A percentile compares a stretch with the other conserved stretches of the same genome.
These are phyloP conservation scores for Phytophthora idaei DNA, from an alignment of 352 stramenopile species.

Conservation along the genomic window DNA sequence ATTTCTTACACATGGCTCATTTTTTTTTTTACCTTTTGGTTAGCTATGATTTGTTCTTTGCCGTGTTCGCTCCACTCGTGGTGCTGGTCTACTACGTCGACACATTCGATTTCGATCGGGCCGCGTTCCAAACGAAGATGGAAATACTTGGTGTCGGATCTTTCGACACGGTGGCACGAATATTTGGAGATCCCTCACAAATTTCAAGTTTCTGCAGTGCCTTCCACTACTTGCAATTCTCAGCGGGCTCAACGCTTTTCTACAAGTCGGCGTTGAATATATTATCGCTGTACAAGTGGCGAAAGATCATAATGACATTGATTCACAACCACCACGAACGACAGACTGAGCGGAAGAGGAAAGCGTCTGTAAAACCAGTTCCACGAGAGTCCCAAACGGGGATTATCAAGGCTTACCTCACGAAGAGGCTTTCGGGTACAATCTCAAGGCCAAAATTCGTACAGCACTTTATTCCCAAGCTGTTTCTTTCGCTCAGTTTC, in stretches of 20 bases:
- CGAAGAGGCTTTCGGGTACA: neutral
- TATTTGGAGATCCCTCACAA: slow-evolving; percentile 44
- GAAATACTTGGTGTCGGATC: slow-evolving; percentile 24
- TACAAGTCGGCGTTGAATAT: slow-evolving; percentile 46
- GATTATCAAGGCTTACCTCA: neutral
- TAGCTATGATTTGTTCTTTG: slow-evolving; percentile 60
- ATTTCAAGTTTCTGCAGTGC: slow-evolving; percentile 46
- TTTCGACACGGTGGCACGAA: slow-evolving; percentile 44
- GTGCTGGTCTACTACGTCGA: slow-evolving; percentile 43
- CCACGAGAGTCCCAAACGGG: neutral
- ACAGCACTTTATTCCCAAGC: slow-evolving; percentile 23
- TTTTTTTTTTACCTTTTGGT: neutral
- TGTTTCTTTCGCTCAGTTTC: slow-evolving; percentile 44
- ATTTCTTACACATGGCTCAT: neutral
- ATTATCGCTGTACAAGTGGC: slow-evolving; percentile 57
- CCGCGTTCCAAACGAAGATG: slow-evolving; percentile 23
- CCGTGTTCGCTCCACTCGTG: slow-evolving; percentile 46
- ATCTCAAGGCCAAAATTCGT: slow-evolving; percentile 9
- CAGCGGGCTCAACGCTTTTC: slow-evolving; percentile 23
- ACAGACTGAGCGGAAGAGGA: slow-evolving; percentile 16
- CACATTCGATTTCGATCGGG: slow-evolving; percentile 48
- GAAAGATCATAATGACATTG: slow-evolving; percentile 44
- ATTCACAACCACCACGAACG: slow-evolving; percentile 39
- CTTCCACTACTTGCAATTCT: slow-evolving; percentile 42
- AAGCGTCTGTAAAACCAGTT: slow-evolving; percentile 10